Conservation (phyloP, 441 rosid species). For the Gossypium lobatum region DNA sequence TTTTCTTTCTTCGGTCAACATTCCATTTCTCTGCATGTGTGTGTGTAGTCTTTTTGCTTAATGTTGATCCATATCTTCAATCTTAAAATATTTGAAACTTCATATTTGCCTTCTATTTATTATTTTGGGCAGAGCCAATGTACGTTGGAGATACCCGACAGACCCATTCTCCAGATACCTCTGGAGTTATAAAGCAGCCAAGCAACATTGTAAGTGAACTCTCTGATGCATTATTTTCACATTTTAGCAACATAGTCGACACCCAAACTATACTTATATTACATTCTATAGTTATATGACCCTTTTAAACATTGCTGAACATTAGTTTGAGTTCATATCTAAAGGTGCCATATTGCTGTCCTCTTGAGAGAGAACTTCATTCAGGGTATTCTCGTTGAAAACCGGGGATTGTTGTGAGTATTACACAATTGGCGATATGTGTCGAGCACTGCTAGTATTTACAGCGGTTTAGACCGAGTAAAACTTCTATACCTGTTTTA, state of each 20-base stretch:
- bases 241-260: neutral
- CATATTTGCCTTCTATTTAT: conserved; percentile 12
- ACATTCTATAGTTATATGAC: neutral
- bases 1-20: neutral
- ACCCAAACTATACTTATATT: neutral
- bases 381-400: neutral
- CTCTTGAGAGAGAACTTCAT: neutral
- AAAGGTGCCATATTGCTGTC: neutral
- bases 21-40: neutral
- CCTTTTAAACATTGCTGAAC: neutral
- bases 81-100: neutral
- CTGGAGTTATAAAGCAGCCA: conserved; percentile 40
- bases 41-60: neutral
- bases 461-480: neutral
- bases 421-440: neutral
- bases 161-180: conserved; percentile 35
- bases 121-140: conserved; percentile 45
- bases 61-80: neutral
- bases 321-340: neutral
- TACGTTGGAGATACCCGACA: conserved; percentile 51
- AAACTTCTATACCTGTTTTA: neutral
- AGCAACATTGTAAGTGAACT: conserved; percentile 52
- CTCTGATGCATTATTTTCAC: conserved; percentile 17
- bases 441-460: neutral
- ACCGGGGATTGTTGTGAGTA: neutral